Percentiles rank a stretch among this genome's conserved stretches.
Evolutionary conservation across 306 rosid species (phyloP).

Genomic region (Malus sieversii): DNA sequence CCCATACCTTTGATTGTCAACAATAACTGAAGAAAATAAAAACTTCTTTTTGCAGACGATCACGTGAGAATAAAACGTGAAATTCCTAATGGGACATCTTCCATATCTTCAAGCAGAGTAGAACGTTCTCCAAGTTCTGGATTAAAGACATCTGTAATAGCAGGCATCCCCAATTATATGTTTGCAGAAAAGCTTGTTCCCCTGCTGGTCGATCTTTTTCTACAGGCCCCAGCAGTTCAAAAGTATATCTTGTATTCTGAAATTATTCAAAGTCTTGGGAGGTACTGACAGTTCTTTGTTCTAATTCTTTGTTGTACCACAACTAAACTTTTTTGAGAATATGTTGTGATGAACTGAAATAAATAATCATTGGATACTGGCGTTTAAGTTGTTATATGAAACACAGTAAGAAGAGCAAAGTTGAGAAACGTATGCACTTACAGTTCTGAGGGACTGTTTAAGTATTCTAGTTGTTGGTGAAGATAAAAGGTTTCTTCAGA

Average conservation of each 20-base stretch:
- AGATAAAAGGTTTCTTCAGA: background rate
- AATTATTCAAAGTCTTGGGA: conserved; percentile 83
- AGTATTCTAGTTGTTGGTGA: background rate
- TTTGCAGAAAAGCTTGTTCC: conserved; percentile 92
- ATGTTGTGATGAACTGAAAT: background rate
- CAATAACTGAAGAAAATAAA: conserved; percentile 5
- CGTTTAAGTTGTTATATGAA: background rate
- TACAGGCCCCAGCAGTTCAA: conserved; percentile 70
- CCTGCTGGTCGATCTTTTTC: conserved; percentile 70
- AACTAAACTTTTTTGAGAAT: background rate
- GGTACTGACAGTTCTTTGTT: conserved; percentile 45
- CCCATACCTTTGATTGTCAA: conserved; percentile 8
- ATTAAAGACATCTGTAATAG: conserved; percentile 34
- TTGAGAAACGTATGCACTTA: background rate
- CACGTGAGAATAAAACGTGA: conserved; percentile 25
- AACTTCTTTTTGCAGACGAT: conserved; percentile 43
- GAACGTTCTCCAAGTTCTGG: conserved; percentile 45
- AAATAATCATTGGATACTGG: background rate
- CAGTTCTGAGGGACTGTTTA: background rate
- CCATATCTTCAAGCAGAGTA: conserved; percentile 33
- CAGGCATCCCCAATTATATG: conserved; percentile 51
- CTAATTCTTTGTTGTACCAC: conserved; percentile 11
- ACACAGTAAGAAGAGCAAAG: background rate
- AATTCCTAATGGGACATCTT: conserved; percentile 50
- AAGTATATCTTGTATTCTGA: conserved; percentile 80